Base-by-base conservation (phyloP, 2,329 filamentous ascomycete species). In the Alternaria sp. region DNA sequence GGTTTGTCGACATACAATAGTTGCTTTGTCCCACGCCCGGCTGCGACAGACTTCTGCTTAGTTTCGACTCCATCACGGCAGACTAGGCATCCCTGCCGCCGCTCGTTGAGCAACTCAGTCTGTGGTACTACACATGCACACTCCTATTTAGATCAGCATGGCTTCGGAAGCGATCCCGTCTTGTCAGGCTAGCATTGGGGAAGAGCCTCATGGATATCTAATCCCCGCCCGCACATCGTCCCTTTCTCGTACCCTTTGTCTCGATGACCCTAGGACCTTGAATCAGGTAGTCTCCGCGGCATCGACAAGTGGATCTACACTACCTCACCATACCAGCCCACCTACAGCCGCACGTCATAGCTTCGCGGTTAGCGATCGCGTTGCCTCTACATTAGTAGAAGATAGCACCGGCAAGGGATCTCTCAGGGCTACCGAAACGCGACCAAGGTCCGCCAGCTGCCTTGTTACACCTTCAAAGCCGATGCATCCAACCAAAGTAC, bases 401-500 rank as follows among this genome's bases (percentile, higher is more conserved):
- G 28, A 51, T 25, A 55, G 41, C 14, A 45, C 9, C 6, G 15
- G 49, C 43, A 41, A 25, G 9, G 33, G 44, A 57, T 15, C 28
- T 58, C 20, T 18, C 14, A 55, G 23, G 30, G n/a, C 47, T 41
- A 18, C 44, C 45, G 10, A 37, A 49, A 47, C 54, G 44, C 60
- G 54, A 51, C 66, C 55, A 60, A 70, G 71, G 58, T 71, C 73
- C 23, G 43, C 63, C 25, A 73, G 68, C 51, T 69, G 68, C 55
- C 61, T 70, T 41, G 64, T 63, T 51, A 55, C 68, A 33, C 53
- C 57, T 46, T 69, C 53, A 33, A 71, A 67, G 26, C 33, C 70
- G 46, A 76, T 73, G 67, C 64, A 68, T 30, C 37, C 67, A 18
- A 55, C 67, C 50, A 74, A 66, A 58, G 70, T 78, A 20, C 76